These are phyloP conservation scores for Jamesozyma spencerorum DNA, from an alignment of 805 yeast species.

Conservation along the genomic window DNA sequence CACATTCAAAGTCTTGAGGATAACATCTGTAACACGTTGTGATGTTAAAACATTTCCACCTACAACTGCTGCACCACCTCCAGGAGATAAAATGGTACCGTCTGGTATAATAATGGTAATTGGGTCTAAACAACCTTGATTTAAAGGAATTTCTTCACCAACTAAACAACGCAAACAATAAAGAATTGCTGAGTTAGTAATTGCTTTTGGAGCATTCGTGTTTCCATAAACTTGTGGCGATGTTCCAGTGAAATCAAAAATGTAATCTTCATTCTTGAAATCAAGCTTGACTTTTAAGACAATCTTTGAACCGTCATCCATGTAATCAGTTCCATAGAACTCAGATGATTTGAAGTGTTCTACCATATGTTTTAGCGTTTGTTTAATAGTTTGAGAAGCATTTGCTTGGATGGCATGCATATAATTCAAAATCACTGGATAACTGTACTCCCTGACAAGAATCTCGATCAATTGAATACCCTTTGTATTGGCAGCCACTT, in stretches of 20 bases:
- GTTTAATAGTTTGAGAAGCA: slow-evolving; percentile 64
- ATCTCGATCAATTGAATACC: slow-evolving; percentile 61
- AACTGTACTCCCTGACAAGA: slow-evolving; percentile 55
- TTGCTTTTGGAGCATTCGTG: slow-evolving; percentile 86
- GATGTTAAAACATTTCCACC: slow-evolving; percentile 94
- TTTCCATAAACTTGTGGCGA: slow-evolving; percentile 85
- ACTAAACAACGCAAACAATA: slow-evolving; percentile 82
- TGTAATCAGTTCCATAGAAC: slow-evolving; percentile 49
- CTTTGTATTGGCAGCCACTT: slow-evolving; percentile 79
- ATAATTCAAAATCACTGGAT: slow-evolving; percentile 52
- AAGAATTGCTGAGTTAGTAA: slow-evolving; percentile 79
- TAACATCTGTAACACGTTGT: slow-evolving; percentile 84
- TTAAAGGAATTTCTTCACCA: slow-evolving; percentile 80
- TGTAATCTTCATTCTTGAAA: slow-evolving; percentile 46
- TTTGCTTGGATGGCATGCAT: slow-evolving; percentile 78
- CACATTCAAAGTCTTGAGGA: slow-evolving; percentile 75
- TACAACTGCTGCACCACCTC: slow-evolving; percentile 82
- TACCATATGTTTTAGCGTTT: slow-evolving; percentile 38
- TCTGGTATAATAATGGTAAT: slow-evolving; percentile 57
- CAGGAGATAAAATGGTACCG: slow-evolving; percentile 61
- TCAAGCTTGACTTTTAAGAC: slow-evolving; percentile 44
- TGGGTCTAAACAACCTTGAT: slow-evolving; percentile 86
- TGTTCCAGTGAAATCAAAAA: slow-evolving; percentile 79
- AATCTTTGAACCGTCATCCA: slow-evolving; percentile 78
- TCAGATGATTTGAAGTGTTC: slow-evolving; percentile 32